These are phyloP conservation scores for Fusarium marasasianum DNA, from an alignment of 2,329 filamentous ascomycete species.

Conservation along the genomic window DNA sequence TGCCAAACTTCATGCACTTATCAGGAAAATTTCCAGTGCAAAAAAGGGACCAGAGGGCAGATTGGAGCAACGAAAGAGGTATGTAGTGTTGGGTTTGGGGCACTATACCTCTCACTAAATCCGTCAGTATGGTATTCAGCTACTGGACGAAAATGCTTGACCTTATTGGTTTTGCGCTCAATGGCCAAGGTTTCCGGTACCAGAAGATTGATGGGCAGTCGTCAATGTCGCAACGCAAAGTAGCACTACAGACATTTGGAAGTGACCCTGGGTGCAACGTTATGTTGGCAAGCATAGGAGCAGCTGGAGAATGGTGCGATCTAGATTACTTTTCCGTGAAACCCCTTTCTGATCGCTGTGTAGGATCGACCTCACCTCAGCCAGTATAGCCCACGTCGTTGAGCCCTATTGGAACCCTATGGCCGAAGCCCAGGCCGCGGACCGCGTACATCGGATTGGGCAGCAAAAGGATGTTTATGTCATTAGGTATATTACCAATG, in stretches of 20 bases:
- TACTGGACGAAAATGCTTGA: background rate
- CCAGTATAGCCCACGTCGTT: background rate
- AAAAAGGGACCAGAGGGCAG: background rate
- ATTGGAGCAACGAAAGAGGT: background rate
- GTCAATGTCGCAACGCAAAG: background rate
- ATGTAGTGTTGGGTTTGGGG: background rate
- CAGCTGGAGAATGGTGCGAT: background rate
- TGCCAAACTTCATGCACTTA: background rate
- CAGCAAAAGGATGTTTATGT: background rate
- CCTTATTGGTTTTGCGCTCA: background rate
- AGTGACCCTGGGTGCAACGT: background rate
- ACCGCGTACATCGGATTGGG: background rate
- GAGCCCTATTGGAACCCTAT: background rate
- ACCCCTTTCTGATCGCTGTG: background rate
- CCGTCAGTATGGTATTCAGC: background rate
- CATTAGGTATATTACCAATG: background rate
- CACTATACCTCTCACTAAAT: background rate
- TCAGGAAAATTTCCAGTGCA: background rate
- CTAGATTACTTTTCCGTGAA: too few relatives aligned
- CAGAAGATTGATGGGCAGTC: background rate
- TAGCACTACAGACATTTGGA: background rate
- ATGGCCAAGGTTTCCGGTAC: background rate
- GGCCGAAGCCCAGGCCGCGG: background rate
- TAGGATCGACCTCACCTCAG: background rate
- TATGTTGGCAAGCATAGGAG: conserved; percentile 1